Percentiles rank a stretch among this genome's conserved stretches.
These are phyloP conservation scores for Clonostachys chloroleuca DNA, from an alignment of 2,329 filamentous ascomycete species.

Conservation along the genomic window DNA sequence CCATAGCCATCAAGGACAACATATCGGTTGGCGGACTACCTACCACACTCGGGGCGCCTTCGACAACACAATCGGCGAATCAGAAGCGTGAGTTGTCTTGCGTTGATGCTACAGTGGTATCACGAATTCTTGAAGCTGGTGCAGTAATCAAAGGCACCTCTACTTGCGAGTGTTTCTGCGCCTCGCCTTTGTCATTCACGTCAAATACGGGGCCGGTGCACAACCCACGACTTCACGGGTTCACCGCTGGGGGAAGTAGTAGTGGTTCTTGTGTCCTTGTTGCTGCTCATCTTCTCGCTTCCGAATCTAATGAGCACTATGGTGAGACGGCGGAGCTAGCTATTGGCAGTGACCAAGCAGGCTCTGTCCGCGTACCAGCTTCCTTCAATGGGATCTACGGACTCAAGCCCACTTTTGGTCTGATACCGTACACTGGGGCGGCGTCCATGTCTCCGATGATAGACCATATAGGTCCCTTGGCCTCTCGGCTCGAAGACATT, in stretches of 20 bases:
- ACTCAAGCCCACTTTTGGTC: slow-evolving; percentile 30
- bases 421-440: slow-evolving; percentile 38
- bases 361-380: slow-evolving; percentile 22
- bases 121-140: slow-evolving; percentile 15
- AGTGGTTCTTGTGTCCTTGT: slow-evolving; percentile 23
- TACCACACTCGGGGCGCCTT: slow-evolving; percentile 11
- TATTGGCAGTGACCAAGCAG: slow-evolving; percentile 22
- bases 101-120: slow-evolving; percentile 12
- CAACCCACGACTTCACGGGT: slow-evolving; percentile 13
- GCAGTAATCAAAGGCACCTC: slow-evolving; percentile 15
- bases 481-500: slow-evolving; percentile 29
- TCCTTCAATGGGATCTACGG: slow-evolving; percentile 22
- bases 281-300: slow-evolving; percentile 8
- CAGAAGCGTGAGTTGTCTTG: slow-evolving; percentile 5
- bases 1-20: slow-evolving; percentile 19
- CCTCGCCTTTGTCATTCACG: slow-evolving; percentile 16
- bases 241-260: slow-evolving; percentile 19
- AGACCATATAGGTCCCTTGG: slow-evolving; percentile 38
- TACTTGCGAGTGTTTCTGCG: slow-evolving; percentile 21
- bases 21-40: slow-evolving; percentile 17
- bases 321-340: slow-evolving; percentile 14
- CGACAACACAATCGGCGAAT: too few species aligned
- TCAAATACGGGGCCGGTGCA: slow-evolving; percentile 19
- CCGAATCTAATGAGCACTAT: neutral
- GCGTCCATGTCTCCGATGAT: slow-evolving; percentile 31